phyloP scores from a whole-genome alignment of 1,284 basidiomycete genomes.

The Pulveroboletus sp. region DNA sequence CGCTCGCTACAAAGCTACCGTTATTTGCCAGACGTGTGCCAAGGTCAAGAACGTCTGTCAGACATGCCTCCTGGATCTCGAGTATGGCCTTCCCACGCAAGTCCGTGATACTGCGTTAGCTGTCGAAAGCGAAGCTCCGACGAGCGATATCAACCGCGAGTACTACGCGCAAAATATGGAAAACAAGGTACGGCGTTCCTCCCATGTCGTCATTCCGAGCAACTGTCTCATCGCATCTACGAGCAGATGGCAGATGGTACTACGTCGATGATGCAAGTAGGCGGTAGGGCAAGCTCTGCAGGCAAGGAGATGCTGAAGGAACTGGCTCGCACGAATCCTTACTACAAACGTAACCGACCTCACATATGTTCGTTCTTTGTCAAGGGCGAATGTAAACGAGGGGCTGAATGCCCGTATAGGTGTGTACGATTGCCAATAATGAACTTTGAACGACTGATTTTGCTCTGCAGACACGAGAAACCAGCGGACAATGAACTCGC shows the following conservation, averaged over 20 bases:
- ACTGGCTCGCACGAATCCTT: slow-evolving; percentile 89
- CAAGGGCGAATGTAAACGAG: slow-evolving; percentile 93
- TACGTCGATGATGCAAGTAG: slow-evolving; percentile 67
- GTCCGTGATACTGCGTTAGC: slow-evolving; percentile 95
- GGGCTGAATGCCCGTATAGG: slow-evolving; percentile 90
- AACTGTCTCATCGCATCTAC: slow-evolving; percentile 1
- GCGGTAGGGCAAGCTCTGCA: slow-evolving; percentile 63
- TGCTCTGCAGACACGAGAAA: slow-evolving; percentile 74
- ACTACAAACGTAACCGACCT: slow-evolving; percentile 95
- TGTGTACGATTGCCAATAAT: slow-evolving; percentile 32
- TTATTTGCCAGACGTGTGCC: slow-evolving; percentile 97
- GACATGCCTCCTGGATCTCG: slow-evolving; percentile 94
- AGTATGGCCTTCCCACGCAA: slow-evolving; percentile 96
- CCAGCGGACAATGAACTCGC: slow-evolving; percentile 80
- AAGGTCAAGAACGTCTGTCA: slow-evolving; percentile 99
- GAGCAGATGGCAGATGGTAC: slow-evolving; percentile 62
- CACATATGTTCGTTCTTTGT: slow-evolving; percentile 95
- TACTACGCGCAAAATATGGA: slow-evolving; percentile 99
- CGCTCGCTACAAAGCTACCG: slow-evolving; percentile 95
- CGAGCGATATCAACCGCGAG: slow-evolving; percentile 95
- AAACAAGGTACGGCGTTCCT: slow-evolving; percentile 63
- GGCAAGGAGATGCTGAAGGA: slow-evolving; percentile 97
- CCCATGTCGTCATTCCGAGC: neutral
- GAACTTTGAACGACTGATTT: neutral
- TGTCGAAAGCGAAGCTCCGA: slow-evolving; percentile 85